These are phyloP conservation scores for Chlorella vulgaris DNA, from an alignment of 139 green algal species.

Conservation along the genomic window DNA sequence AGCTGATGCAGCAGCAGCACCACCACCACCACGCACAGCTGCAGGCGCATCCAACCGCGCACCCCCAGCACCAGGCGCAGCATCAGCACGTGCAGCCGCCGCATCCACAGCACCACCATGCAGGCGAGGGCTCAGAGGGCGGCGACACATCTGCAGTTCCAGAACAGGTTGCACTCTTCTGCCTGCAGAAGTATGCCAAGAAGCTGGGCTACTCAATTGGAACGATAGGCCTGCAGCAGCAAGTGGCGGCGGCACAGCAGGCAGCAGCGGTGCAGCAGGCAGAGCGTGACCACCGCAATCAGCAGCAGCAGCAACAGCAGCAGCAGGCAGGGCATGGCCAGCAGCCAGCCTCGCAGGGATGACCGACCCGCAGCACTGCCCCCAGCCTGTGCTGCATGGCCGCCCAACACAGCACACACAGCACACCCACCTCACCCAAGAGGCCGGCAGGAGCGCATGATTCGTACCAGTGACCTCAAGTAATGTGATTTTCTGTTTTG, in stretches of 20 bases:
- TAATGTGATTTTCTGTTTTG: too few species aligned
- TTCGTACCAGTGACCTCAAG: too few species aligned
- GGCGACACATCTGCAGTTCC: not conserved
- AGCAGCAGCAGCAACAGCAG: not conserved
- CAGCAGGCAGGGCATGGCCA: not conserved
- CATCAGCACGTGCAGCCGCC: not conserved
- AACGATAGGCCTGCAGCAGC: conserved; percentile 8
- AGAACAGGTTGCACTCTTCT: conserved; percentile 4
- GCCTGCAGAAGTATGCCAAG: conserved; percentile 24
- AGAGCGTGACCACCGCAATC: not conserved
- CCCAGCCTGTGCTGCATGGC: not conserved
- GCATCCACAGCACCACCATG: not conserved
- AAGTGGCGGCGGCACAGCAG: not conserved
- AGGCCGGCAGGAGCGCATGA: too few species aligned
- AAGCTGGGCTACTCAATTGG: conserved; percentile 19
- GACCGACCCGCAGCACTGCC: not conserved
- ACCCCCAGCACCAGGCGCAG: not conserved
- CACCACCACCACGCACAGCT: not conserved
- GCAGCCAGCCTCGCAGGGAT: too few species aligned
- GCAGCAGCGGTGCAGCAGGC: not conserved
- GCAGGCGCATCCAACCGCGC: not conserved
- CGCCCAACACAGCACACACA: not conserved
- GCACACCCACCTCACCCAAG: too few species aligned
- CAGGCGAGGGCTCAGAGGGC: not conserved
- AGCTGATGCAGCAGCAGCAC: conserved; percentile 4